A percentile compares a stretch with the other conserved stretches of the same genome.
These are phyloP conservation scores for Candida smagusa DNA, from an alignment of 1,139 yeast species.

Conservation along the genomic window DNA sequence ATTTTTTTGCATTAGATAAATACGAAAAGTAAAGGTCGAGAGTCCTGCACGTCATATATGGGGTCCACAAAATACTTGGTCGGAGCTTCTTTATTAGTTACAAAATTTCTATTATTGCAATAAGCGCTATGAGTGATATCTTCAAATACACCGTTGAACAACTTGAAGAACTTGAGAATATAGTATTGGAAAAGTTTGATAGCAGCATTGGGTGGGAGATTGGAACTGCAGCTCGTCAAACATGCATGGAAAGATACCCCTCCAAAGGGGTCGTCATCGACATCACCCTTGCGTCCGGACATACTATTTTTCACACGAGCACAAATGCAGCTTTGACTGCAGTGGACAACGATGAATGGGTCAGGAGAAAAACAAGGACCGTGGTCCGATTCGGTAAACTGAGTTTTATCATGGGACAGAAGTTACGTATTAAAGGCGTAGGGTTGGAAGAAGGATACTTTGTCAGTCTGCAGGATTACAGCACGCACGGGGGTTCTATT, in stretches of 20 bases:
- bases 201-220: constrained; percentile 35
- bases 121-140: background rate
- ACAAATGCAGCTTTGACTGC: constrained; percentile 37
- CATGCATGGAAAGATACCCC: constrained; percentile 20
- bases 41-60: no score
- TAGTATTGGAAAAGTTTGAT: constrained; percentile 23
- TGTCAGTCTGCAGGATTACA: constrained; percentile 45
- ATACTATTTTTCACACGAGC: constrained; percentile 50
- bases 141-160: constrained; percentile 1
- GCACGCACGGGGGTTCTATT: constrained; percentile 62
- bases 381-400: constrained; percentile 53
- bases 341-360: constrained; percentile 59
- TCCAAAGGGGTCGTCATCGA: constrained; percentile 46
- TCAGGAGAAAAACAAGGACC: constrained; percentile 49
- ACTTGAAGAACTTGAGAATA: constrained; percentile 10
- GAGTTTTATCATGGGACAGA: constrained; percentile 52
- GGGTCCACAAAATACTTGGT: no score
- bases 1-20: no score
- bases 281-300: constrained; percentile 48
- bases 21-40: no score
- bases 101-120: no score
- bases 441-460: constrained; percentile 39
- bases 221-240: constrained; percentile 31
- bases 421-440: constrained; percentile 29
- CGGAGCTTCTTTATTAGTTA: no score